These are phyloP conservation scores for Calophaca sinica DNA, from an alignment of 306 rosid species.

Conservation along the genomic window DNA sequence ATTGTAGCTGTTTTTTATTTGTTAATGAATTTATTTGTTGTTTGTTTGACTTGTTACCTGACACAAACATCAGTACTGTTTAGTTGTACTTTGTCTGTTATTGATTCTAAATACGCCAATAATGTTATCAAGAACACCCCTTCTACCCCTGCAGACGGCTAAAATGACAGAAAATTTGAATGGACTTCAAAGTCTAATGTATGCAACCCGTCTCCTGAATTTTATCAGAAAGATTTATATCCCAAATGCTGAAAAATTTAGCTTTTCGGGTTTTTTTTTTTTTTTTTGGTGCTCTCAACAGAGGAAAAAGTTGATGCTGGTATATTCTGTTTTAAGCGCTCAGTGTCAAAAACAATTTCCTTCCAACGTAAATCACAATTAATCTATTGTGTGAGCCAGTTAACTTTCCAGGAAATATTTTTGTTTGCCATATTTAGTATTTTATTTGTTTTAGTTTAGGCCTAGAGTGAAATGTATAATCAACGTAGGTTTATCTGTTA, in stretches of 20 bases:
- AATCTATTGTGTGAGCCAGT: neutral
- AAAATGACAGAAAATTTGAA: neutral
- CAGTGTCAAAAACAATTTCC: constrained; percentile 23
- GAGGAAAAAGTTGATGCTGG: constrained; percentile 1
- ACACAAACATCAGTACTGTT: constrained; percentile 2
- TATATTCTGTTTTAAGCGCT: constrained; percentile 23
- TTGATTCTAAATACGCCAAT: constrained; percentile 24
- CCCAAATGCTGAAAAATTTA: neutral
- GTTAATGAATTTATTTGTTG: constrained; percentile 16
- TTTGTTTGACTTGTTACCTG: constrained; percentile 17
- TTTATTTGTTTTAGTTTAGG: neutral
- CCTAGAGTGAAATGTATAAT: no score
- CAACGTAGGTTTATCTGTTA: no score
- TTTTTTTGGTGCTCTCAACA: constrained; percentile 34
- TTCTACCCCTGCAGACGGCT: neutral
- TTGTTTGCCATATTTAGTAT: neutral
- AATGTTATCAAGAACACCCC: neutral
- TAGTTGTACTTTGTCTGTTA: constrained; percentile 6
- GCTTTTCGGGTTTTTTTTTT: neutral
- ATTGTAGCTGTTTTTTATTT: neutral
- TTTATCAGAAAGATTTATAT: neutral
- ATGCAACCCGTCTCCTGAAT: neutral
- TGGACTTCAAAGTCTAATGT: constrained; percentile 18
- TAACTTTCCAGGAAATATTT: neutral
- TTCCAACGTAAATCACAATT: neutral